Evolutionary conservation across 2,329 filamentous ascomycete species (phyloP).

Genomic region (Aspergillus ruber): DNA sequence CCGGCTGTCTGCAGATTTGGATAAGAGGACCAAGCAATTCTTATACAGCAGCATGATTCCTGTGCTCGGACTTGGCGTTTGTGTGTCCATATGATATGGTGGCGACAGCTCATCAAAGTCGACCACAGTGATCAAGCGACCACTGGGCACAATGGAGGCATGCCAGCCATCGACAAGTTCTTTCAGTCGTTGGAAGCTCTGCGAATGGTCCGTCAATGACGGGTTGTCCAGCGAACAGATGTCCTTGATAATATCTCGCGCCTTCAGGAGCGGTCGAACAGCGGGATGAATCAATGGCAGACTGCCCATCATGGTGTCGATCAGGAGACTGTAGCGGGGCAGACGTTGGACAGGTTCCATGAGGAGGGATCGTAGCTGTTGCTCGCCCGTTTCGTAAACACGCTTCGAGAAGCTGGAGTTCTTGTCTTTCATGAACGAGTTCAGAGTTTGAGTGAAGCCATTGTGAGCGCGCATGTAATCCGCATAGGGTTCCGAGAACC

Average conservation of each 20-base stretch:
- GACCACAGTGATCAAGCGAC: constrained; percentile 71
- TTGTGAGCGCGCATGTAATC: constrained; percentile 90
- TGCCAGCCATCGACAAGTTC: constrained; percentile 77
- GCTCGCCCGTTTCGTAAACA: constrained; percentile 78
- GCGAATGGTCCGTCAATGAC: constrained; percentile 59
- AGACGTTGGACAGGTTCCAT: constrained; percentile 95
- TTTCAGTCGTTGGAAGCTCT: constrained; percentile 66
- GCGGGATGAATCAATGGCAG: constrained; percentile 82
- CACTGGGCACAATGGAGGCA: constrained; percentile 60
- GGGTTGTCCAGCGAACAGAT: constrained; percentile 89
- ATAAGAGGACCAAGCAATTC: constrained; percentile 70
- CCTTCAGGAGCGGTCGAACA: constrained; percentile 73
- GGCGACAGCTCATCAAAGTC: constrained; percentile 72
- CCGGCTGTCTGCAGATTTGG: constrained; percentile 58
- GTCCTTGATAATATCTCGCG: constrained; percentile 87
- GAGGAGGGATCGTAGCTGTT: constrained; percentile 79
- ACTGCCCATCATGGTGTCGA: constrained; percentile 86
- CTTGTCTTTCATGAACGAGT: constrained; percentile 66
- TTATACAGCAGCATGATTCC: constrained; percentile 80
- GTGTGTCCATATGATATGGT: constrained; percentile 54
- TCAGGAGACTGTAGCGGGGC: constrained; percentile 89
- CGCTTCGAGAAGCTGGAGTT: constrained; percentile 76
- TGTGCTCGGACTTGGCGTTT: constrained; percentile 42
- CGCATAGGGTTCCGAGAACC: constrained; percentile 83
- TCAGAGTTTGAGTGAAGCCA: constrained; percentile 75